Conservation (phyloP, 345 rosid species). For the Stellera chamaejasme region DNA sequence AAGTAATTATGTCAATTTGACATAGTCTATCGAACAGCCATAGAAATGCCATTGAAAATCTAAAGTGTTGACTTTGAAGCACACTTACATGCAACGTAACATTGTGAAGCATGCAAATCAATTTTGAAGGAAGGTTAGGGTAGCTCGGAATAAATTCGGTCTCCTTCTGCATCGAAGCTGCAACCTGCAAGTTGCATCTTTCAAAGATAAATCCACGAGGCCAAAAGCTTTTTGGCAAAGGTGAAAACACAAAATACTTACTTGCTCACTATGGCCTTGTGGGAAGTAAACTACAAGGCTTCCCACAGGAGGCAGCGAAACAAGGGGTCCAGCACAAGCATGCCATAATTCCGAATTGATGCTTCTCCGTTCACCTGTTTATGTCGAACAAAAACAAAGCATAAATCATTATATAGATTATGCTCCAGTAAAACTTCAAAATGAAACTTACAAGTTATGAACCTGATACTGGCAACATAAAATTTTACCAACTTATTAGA, state of each 20-base stretch:
- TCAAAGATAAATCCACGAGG: conserved; percentile 7
- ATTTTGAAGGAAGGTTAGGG: conserved; percentile 52
- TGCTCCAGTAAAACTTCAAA: not conserved
- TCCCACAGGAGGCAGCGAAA: conserved; percentile 76
- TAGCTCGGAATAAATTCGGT: conserved; percentile 49
- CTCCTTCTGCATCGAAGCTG: conserved; percentile 60
- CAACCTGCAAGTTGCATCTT: conserved; percentile 33
- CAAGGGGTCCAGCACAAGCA: conserved; percentile 93
- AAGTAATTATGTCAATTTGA: not conserved
- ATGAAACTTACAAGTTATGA: not conserved
- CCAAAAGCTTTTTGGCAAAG: not conserved
- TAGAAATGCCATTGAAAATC: not conserved
- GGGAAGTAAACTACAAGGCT: conserved; percentile 90
- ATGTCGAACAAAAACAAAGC: conserved; percentile 1
- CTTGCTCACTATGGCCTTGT: conserved; percentile 97
- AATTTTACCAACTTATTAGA: too few relatives aligned
- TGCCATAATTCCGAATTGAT: conserved; percentile 92
- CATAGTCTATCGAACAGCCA: not conserved
- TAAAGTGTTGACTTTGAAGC: not conserved
- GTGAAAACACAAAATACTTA: conserved; percentile 12
- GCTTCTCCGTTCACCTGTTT: conserved; percentile 66
- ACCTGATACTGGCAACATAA: too few relatives aligned
- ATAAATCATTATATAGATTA: not conserved
- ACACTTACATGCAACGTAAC: conserved; percentile 58
- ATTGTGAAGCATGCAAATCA: conserved; percentile 67